A percentile compares a stretch with the other conserved stretches of the same genome.
Evolutionary conservation across 257 asterid species (phyloP).

Genomic region (Nicotiana noctiflora): DNA sequence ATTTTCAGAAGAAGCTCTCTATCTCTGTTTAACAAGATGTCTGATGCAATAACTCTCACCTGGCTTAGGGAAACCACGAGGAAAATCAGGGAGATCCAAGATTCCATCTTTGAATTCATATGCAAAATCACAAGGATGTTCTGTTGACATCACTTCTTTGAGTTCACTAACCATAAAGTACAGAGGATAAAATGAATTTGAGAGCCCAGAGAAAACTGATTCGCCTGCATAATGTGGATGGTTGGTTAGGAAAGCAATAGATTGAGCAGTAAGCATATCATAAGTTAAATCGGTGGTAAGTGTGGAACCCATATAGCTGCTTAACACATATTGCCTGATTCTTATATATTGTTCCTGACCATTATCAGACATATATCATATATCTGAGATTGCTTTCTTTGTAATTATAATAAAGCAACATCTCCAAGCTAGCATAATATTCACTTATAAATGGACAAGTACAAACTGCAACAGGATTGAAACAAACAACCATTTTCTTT

Average conservation of each 20-base stretch:
- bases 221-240: slow-evolving; percentile 37
- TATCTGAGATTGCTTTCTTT: background rate
- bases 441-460: background rate
- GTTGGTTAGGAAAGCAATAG: background rate
- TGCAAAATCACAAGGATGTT: slow-evolving; percentile 83
- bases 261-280: background rate
- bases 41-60: slow-evolving; percentile 29
- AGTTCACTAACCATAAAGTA: slow-evolving; percentile 48
- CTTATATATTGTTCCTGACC: background rate
- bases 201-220: slow-evolving; percentile 37
- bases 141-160: slow-evolving; percentile 76
- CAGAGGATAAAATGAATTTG: slow-evolving; percentile 44
- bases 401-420: background rate
- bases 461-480: background rate
- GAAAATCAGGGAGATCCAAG: slow-evolving; percentile 48
- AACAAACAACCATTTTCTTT: background rate
- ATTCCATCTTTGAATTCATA: slow-evolving; percentile 79
- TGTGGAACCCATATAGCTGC: background rate
- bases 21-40: background rate
- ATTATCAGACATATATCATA: background rate
- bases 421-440: background rate
- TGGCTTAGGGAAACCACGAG: slow-evolving; percentile 68
- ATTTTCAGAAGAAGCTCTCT: background rate
- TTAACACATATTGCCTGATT: background rate
- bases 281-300: background rate